These are phyloP conservation scores for Sordariomycetes sp. DNA, from an alignment of 2,329 filamentous ascomycete species.

Conservation along the genomic window DNA sequence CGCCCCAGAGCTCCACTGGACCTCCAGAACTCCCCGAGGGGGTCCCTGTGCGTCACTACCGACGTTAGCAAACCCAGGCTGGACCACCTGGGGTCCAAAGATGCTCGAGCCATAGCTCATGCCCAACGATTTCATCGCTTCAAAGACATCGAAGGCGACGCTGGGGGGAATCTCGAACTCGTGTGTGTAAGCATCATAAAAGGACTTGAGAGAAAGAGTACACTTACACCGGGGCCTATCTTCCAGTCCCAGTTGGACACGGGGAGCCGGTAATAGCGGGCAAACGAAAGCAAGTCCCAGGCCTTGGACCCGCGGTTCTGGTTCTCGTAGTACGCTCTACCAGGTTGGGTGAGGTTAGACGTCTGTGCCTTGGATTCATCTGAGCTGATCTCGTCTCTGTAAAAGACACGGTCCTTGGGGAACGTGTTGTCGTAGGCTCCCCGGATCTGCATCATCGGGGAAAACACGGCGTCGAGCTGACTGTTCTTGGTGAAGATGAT, in stretches of 20 bases:
- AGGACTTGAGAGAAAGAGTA: background rate
- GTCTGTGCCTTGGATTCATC: slow-evolving; percentile 62
- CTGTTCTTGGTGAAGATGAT: slow-evolving; percentile 59
- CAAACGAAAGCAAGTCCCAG: slow-evolving; percentile 35
- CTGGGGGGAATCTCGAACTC: slow-evolving; percentile 40
- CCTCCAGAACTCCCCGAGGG: background rate
- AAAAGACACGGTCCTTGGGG: slow-evolving; percentile 63
- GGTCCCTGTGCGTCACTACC: background rate
- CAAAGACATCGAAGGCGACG: slow-evolving; percentile 76
- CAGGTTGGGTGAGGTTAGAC: slow-evolving; percentile 50
- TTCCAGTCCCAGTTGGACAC: slow-evolving; percentile 47
- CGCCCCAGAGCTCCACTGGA: background rate
- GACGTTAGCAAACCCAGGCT: background rate
- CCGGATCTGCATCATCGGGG: slow-evolving; percentile 47
- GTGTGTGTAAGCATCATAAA: slow-evolving; percentile 7
- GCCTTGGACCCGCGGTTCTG: background rate
- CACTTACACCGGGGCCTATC: slow-evolving; percentile 44
- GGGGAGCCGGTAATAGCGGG: slow-evolving; percentile 58
- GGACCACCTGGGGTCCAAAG: background rate
- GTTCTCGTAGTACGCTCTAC: slow-evolving; percentile 56
- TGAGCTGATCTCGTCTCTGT: slow-evolving; percentile 69
- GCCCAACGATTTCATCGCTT: slow-evolving; percentile 72
- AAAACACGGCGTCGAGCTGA: slow-evolving; percentile 53
- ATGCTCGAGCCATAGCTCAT: slow-evolving; percentile 61
- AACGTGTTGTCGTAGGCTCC: slow-evolving; percentile 38